phyloP scores from a whole-genome alignment of 176 grass and related monocot genomes.

The Otatea glauca region DNA sequence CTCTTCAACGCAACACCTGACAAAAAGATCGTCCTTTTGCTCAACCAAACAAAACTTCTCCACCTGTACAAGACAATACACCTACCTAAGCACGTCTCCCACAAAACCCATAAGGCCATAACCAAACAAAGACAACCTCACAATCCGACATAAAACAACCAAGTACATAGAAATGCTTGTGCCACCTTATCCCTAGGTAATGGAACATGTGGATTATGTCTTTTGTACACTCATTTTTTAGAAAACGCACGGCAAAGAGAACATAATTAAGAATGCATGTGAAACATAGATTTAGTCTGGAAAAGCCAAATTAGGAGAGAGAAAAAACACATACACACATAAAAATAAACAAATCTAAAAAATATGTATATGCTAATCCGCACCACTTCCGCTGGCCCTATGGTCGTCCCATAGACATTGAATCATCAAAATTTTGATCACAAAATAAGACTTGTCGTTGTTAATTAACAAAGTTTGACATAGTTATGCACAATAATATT shows the following conservation, averaged over 20 bases:
- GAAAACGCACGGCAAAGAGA: not conserved
- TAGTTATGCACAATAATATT: not conserved
- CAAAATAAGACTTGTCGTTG: too few relatives aligned
- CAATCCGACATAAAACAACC: not conserved
- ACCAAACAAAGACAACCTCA: slow-evolving; percentile 11
- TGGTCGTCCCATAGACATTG: too few relatives aligned
- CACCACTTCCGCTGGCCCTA: too few relatives aligned
- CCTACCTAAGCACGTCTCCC: slow-evolving; percentile 20
- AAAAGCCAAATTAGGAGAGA: not conserved
- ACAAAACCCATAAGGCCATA: not conserved
- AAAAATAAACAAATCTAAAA: not conserved
- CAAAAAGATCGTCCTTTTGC: slow-evolving; percentile 27
- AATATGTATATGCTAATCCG: not conserved
- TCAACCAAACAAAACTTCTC: slow-evolving; percentile 16
- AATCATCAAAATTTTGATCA: not conserved
- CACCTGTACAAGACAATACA: slow-evolving; percentile 33
- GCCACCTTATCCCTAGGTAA: slow-evolving; percentile 25
- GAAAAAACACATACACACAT: not conserved
- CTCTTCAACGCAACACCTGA: slow-evolving; percentile 17
- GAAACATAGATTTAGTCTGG: not conserved
- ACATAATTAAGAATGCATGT: not conserved
- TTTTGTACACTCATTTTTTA: not conserved
- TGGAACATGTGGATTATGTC: not conserved
- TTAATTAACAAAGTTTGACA: not conserved
- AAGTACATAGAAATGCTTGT: not conserved